Evolutionary conservation across 106 monocot species (phyloP).

Genomic region (Xerophyta viscosa): DNA sequence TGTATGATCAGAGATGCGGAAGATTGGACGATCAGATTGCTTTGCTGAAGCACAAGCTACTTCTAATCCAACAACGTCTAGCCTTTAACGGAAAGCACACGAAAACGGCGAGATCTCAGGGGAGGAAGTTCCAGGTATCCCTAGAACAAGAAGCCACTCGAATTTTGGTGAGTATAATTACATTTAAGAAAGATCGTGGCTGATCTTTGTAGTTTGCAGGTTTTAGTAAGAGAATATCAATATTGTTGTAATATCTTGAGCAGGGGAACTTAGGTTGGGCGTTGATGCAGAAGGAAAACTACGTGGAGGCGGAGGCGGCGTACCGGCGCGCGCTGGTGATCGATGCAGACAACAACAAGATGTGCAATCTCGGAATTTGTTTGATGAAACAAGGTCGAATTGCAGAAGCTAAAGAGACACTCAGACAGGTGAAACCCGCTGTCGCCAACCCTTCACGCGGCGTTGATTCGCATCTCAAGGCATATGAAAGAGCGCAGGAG

Average conservation of each 20-base stretch:
- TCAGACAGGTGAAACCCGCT: constrained; percentile 61
- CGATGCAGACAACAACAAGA: constrained; percentile 89
- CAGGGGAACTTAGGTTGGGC: constrained; percentile 96
- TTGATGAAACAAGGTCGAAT: constrained; percentile 88
- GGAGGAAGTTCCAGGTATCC: constrained; percentile 90
- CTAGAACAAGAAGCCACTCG: constrained; percentile 92
- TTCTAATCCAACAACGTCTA: constrained; percentile 54
- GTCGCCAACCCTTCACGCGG: constrained; percentile 36
- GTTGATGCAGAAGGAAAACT: constrained; percentile 87
- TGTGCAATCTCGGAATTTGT: constrained; percentile 96
- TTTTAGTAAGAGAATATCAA: too few relatives aligned
- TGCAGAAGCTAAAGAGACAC: constrained; percentile 61
- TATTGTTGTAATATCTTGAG: too few relatives aligned
- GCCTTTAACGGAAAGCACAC: constrained; percentile 91
- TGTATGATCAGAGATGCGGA: constrained; percentile 59
- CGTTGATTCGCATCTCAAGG: constrained; percentile 81
- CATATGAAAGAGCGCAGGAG: constrained; percentile 86
- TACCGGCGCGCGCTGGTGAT: constrained; percentile 71
- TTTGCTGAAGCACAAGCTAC: constrained; percentile 70
- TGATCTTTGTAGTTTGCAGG: background rate
- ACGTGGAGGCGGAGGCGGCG: constrained; percentile 63
- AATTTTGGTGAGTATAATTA: constrained; percentile 55
- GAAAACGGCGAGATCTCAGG: constrained; percentile 85
- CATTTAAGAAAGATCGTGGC: background rate
- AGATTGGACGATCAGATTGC: constrained; percentile 82